phyloP scores from a whole-genome alignment of 768 basidiomycete species.

The Ramaria rubella region DNA sequence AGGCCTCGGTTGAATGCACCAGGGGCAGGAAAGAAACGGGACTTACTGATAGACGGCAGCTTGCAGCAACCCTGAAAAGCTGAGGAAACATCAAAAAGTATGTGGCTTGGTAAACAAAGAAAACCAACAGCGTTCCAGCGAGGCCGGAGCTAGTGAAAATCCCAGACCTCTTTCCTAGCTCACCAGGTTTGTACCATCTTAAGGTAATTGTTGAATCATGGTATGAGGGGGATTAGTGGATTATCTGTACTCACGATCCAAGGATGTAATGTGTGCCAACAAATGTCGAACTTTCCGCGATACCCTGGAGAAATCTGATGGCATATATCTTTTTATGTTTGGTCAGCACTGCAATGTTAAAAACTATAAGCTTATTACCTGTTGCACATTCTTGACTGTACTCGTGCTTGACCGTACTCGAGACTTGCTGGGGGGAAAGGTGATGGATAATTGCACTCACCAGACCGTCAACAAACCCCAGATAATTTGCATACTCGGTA shows the following conservation, averaged over 20 bases:
- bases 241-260: constrained; percentile 48
- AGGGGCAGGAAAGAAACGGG: background rate
- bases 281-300: constrained; percentile 71
- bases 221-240: constrained; percentile 8
- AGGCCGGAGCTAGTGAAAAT: constrained; percentile 64
- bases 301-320: constrained; percentile 67
- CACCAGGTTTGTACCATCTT: constrained; percentile 66
- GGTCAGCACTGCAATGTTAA: background rate
- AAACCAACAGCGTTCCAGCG: constrained; percentile 49
- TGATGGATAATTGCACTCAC: constrained; percentile 25
- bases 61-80: constrained; percentile 62
- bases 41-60: constrained; percentile 53
- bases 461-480: constrained; percentile 65
- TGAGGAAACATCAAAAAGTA: constrained; percentile 16
- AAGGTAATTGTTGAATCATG: constrained; percentile 6
- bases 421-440: background rate
- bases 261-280: constrained; percentile 69
- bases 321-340: constrained; percentile 44
- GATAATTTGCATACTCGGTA: constrained; percentile 56
- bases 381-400: constrained; percentile 46
- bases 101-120: background rate
- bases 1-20: background rate
- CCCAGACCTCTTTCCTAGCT: constrained; percentile 65
- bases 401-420: constrained; percentile 38
- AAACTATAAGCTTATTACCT: constrained; percentile 30